Base-by-base conservation (phyloP, 1,139 yeast genomes). In the Sugiyamaella pinicola region DNA sequence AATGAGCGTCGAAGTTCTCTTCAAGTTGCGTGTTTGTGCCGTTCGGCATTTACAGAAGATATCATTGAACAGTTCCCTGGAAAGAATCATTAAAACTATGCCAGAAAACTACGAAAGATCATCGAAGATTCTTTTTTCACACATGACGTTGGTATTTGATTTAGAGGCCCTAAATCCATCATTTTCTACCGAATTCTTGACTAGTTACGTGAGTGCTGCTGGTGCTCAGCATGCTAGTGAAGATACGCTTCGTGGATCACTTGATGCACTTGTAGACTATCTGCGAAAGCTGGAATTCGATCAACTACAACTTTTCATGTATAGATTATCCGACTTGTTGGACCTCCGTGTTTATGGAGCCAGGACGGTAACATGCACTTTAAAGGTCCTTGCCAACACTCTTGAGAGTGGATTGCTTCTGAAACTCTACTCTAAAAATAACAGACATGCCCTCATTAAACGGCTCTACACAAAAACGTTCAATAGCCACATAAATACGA, bases 221-320 rank as follows among this genome's bases (percentile, higher is more conserved):
- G 95, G 90, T 2, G 85, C 89, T 0, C 59, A 75, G 9, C 78
- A 81, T 22, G 84, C 87, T 0, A 75, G 81, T 10, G 79, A 77
- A 47, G 61, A 68, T 1, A 74, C 81, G 13, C 72, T 83, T 4
- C 74, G 76, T 35, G 65, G 69, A 3, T 73, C 85, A 0, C 69
- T 82, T 21, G 69, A 67, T 18, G 67, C 77, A 3, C 72, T 84
- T 41, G 59, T 81, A 5, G 55, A 35, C 0, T 76, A 74, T 60
- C 66, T 74, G 21, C 62, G 67, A 24, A 49, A 55, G 12, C 28
- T 31, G 1, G 15, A 42, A 2, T 44, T 37, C 10, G 43, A 26
- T 1, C 35, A 26, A 5, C n/a, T 21, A 2, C 18, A 19, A 44
- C 55, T 29, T 6, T 40, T 56, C 12, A 34, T 57, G 28, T 45